Evolutionary conservation across 1,284 basidiomycete genomes (phyloP), one percentile per base, ranked within the genome.

Genomic region (Athelia sp.): DNA sequence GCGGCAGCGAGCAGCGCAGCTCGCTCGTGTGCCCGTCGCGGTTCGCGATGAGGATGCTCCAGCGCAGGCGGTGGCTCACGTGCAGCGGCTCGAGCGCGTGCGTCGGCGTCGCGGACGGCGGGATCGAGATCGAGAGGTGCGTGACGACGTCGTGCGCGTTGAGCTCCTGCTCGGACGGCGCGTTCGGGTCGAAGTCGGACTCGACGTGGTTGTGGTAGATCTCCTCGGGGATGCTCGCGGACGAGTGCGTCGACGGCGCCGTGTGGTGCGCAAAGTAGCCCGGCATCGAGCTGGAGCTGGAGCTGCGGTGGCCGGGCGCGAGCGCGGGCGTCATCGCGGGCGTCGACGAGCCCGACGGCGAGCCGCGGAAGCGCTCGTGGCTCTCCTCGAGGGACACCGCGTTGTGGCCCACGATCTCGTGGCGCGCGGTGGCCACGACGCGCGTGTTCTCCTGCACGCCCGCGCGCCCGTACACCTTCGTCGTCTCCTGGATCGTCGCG

Each of bases 21-120:
- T 96, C 93, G 2, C 91, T 94, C 1, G 84, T 86, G 62, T 94
- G 92, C 0, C 90, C 90, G 63, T 94, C 92, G n/a, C 75, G 74
- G 61, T 95, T 96, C 53, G 78, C 75, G 61, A 95, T 86, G 46
- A 90, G 72, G 52, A 90, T 85, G 26, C 66, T 79, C 86, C 86
- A 89, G 29, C 84, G 78, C 36, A 89, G 71, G 40, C 86, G 83
- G 68, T 96, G 90, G 4, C 73, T 75, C 21, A 93, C 75, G 40
- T 73, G 71, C 47, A 93, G 82, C 1, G 92, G 92, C 65, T 86
- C 81, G 21, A 86, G 64, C 15, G 72, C 54, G 57, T 93, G 87
- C 4, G 84, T 80, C 0, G 77, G 84, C 49, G 71, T 87, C 2
- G 81, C 72, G 49, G 70, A 76, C 3, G 65, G 58, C 0, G 80